Conservation (phyloP, 805 yeast species). For the Vanderwaltozyma polyspora region DNA sequence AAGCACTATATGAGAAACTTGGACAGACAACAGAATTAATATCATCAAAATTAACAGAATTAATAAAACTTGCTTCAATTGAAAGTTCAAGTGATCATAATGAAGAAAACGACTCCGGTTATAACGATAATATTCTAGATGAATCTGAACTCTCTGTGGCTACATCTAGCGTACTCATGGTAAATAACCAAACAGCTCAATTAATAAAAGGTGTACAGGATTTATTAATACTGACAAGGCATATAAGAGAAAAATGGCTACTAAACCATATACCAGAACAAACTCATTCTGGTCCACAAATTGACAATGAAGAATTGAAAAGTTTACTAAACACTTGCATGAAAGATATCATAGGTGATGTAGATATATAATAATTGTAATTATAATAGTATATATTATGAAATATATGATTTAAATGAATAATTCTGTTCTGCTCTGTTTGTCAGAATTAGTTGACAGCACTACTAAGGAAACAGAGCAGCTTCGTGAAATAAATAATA, state of each 20-base stretch:
- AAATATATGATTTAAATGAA: no score
- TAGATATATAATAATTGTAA: neutral
- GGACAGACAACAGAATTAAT: constrained; percentile 22
- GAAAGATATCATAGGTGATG: constrained; percentile 11
- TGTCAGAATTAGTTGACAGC: no score
- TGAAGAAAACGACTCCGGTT: constrained; percentile 1
- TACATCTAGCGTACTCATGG: constrained; percentile 20
- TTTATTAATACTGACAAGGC: constrained; percentile 22
- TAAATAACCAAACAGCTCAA: constrained; percentile 23
- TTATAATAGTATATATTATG: neutral
- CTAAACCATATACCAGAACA: constrained; percentile 22
- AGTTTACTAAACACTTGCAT: constrained; percentile 15
- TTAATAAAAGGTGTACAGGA: constrained; percentile 26
- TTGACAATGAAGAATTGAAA: constrained; percentile 12
- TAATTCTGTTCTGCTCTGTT: no score
- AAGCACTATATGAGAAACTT: constrained; percentile 22
- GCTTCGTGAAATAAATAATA: no score
- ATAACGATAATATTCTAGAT: constrained; percentile 1
- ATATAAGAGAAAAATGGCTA: constrained; percentile 27
- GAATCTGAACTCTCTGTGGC: constrained; percentile 17
- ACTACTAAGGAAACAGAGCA: no score
- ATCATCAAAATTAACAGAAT: constrained; percentile 20
- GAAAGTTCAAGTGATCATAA: constrained; percentile 10
- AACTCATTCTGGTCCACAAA: constrained; percentile 1
- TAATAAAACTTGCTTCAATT: constrained; percentile 19